Conservation (phyloP, 345 rosid species). For the Citrus cavaleriei region DNA sequence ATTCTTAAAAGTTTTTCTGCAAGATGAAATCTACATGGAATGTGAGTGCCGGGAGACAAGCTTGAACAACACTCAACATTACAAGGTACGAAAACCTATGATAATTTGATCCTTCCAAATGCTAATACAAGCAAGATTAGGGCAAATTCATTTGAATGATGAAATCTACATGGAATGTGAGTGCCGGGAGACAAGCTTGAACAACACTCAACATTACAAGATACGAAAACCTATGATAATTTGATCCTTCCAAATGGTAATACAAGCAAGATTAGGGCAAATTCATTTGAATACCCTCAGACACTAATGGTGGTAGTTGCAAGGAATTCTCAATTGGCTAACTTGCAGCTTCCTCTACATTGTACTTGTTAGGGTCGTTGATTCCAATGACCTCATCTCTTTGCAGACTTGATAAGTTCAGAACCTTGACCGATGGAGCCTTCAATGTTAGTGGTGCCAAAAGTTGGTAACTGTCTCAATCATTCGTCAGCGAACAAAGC, state of each 20-base stretch:
- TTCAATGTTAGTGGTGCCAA: conserved; percentile 1
- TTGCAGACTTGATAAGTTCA: background rate
- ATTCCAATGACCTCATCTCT: conserved; percentile 6
- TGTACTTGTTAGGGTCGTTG: background rate
- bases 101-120: no score
- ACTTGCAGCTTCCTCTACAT: background rate
- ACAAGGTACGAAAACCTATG: no score
- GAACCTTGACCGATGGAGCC: background rate
- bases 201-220: background rate
- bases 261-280: background rate
- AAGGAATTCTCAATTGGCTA: background rate
- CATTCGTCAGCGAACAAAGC: conserved; percentile 48
- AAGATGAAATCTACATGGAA: background rate
- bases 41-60: background rate
- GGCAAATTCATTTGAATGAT: no score
- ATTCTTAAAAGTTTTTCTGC: background rate
- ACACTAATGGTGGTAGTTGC: background rate
- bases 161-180: background rate
- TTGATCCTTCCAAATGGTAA: background rate
- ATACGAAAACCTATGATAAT: background rate
- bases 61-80: background rate
- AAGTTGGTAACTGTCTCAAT: conserved; percentile 1
- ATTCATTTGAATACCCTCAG: background rate
- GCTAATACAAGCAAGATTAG: no score
- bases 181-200: background rate